phyloP scores from a whole-genome alignment of 2,329 filamentous ascomycete genomes.

The Hypoxylon rubiginosum region DNA sequence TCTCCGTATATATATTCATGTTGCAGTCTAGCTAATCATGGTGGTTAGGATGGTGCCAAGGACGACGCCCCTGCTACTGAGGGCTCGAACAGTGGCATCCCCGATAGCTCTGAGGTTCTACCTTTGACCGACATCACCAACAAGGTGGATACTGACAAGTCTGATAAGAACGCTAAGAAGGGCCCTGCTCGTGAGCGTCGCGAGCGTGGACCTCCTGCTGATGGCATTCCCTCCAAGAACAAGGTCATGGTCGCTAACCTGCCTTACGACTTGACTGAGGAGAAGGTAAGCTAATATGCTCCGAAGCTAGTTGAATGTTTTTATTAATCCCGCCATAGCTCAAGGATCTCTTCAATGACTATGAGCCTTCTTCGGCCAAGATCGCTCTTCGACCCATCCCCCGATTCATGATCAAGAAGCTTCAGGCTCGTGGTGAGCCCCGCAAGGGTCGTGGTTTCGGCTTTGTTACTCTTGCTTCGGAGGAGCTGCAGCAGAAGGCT shows the following conservation, averaged over 20 bases:
- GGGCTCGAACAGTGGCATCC: slow-evolving; percentile 63
- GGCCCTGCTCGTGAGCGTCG: slow-evolving; percentile 72
- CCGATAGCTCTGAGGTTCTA: slow-evolving; percentile 66
- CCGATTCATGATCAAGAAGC: slow-evolving; percentile 99
- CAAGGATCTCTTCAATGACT: slow-evolving; percentile 95
- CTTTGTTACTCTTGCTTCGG: slow-evolving; percentile 94
- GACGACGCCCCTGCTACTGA: slow-evolving; percentile 61
- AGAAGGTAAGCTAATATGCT: slow-evolving; percentile 76
- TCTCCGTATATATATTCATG: not conserved
- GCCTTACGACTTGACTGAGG: slow-evolving; percentile 96
- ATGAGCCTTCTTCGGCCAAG: slow-evolving; percentile 94
- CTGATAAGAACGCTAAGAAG: slow-evolving; percentile 57
- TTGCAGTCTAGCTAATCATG: slow-evolving; percentile 36
- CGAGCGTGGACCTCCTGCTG: slow-evolving; percentile 94
- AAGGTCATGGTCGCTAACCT: slow-evolving; percentile 99
- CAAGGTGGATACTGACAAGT: slow-evolving; percentile 57
- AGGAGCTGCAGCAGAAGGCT: slow-evolving; percentile 97
- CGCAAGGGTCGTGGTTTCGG: slow-evolving; percentile 99
- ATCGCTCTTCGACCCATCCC: slow-evolving; percentile 98
- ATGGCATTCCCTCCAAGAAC: slow-evolving; percentile 98
- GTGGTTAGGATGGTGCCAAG: slow-evolving; percentile 59
- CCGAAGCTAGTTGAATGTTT: not conserved
- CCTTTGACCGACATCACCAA: slow-evolving; percentile 70
- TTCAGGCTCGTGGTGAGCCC: slow-evolving; percentile 95
- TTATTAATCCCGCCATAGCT: slow-evolving; percentile 71